Evolutionary conservation across 176 grass and related monocot genomes (phyloP).

Genomic region (Cymbopogon citratus): DNA sequence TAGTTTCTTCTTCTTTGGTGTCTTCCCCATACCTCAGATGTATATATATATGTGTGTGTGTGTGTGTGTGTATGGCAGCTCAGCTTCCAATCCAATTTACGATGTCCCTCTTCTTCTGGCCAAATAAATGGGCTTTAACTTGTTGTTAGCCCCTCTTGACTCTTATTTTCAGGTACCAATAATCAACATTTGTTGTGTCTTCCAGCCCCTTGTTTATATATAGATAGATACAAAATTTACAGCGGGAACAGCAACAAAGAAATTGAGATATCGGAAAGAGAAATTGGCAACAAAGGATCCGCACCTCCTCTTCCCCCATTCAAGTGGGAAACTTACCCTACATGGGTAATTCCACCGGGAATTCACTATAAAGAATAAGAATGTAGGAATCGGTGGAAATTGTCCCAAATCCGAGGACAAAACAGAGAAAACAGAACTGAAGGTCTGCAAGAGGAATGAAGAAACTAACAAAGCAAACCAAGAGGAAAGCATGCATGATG

Average conservation of each 20-base stretch:
- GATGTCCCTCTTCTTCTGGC: neutral
- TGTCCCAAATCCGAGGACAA: neutral
- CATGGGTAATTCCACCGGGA: slow-evolving; percentile 13
- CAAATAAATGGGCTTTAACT: neutral
- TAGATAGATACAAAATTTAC: neutral
- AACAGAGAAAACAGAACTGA: neutral
- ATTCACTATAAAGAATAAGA: neutral
- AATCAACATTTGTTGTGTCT: neutral
- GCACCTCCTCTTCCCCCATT: slow-evolving; percentile 29
- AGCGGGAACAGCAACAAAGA: neutral
- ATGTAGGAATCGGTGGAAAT: neutral
- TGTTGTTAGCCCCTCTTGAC: neutral
- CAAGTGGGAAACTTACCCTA: slow-evolving; percentile 33
- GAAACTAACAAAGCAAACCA: slow-evolving; percentile 28
- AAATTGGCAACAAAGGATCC: neutral
- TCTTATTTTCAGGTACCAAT: neutral
- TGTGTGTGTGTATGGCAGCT: too few relatives aligned
- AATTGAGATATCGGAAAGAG: slow-evolving; percentile 30
- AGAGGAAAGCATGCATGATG: slow-evolving; percentile 6
- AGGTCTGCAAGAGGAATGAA: neutral
- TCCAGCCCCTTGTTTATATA: neutral
- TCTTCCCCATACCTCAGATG: slow-evolving; percentile 50
- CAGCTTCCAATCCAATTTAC: neutral
- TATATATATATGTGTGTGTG: too few relatives aligned
- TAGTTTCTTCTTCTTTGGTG: slow-evolving; percentile 48